Evolutionary conservation across 441 rosid genomes (phyloP), one percentile per base, ranked within the genome.

Genomic region (Adansonia grandidieri): DNA sequence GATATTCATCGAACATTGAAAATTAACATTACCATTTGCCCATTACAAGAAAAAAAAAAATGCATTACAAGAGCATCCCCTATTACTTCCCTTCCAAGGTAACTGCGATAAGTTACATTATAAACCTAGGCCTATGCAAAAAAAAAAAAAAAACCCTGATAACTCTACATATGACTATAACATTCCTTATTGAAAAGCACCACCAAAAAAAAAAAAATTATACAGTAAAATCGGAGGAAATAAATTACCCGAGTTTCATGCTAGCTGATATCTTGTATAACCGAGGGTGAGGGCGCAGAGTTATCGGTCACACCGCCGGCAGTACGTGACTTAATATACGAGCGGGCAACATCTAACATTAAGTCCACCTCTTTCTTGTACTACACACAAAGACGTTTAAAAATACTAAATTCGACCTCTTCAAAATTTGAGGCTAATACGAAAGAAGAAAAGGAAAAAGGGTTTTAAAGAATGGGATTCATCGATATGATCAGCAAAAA

Each of bases 311-410:
- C 88, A 6, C 58, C 56, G 3, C 57, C n/a, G 3, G 86, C 44
- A 47, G 68, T 15, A 70, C 22, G 84, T n/a, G 92, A 80, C 81
- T 83, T 85, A 69, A 89, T 78, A 70, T 58, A 82, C 4, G 86
- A 74, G 14, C 84, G 84, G 4, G 95, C 95, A 15, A 82, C 87
- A 62, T 91, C 95, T 42, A 92, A 79, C 96, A 92, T 91, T 85
- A 88, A 9, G 57, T 87, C 97, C 73, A 92, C 88, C 85, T 93
- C 98, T 89, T 92, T 96, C 93, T 96, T 94, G 91, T 89, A 93
- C 99, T 92, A 73, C 79, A 83, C 51, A 51, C 6, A 19, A 32
- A 6, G 64, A 74, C 19, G 42, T 61, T 22, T 45, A 17, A 11
- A 48, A 7, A 28, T 40, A 40, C 13, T 4, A 61, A 24, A 22